Evolutionary conservation across 306 rosid genomes (phyloP).

Genomic region (Macrotyloma uniflorum): DNA sequence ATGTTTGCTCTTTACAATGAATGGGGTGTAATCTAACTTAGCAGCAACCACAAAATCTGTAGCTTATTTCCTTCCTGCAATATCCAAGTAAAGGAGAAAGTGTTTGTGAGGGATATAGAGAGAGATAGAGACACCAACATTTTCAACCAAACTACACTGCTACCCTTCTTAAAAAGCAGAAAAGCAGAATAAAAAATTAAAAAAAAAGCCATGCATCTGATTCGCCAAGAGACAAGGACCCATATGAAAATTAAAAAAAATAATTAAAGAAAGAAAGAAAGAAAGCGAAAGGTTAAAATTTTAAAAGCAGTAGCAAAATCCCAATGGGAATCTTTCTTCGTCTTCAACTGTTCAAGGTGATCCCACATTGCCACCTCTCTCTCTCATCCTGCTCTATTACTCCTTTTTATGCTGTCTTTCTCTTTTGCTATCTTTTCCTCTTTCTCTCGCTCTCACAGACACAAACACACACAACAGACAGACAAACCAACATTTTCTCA

Average conservation of each 20-base stretch:
- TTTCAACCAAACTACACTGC: conserved; percentile 46
- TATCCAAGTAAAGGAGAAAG: conserved; percentile 61
- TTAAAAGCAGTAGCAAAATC: conserved; percentile 53
- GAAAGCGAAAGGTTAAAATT: conserved; percentile 56
- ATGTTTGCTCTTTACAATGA: conserved; percentile 29
- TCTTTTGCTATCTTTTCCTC: conserved; percentile 42
- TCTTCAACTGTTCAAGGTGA: conserved; percentile 44
- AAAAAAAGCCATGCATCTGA: conserved; percentile 42
- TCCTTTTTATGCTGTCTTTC: conserved; percentile 56
- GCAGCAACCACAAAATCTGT: conserved; percentile 38
- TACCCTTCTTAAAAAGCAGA: conserved; percentile 54
- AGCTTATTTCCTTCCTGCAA: conserved; percentile 45
- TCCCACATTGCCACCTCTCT: conserved; percentile 54
- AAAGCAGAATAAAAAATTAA: conserved; percentile 42
- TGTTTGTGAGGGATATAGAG: conserved; percentile 6
- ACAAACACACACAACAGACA: conserved; percentile 34
- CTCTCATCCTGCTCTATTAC: conserved; percentile 29
- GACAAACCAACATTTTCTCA: conserved; percentile 52
- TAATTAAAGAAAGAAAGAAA: conserved; percentile 38
- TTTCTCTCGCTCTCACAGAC: conserved; percentile 36
- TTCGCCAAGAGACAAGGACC: conserved; percentile 54
- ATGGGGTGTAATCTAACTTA: neutral
- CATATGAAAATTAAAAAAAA: conserved; percentile 28
- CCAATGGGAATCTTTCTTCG: conserved; percentile 74
- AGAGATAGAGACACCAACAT: conserved; percentile 29